A percentile compares a stretch with the other conserved stretches of the same genome.
Evolutionary conservation across 2,329 filamentous ascomycete species (phyloP).

Genomic region (Penicillium italicum): DNA sequence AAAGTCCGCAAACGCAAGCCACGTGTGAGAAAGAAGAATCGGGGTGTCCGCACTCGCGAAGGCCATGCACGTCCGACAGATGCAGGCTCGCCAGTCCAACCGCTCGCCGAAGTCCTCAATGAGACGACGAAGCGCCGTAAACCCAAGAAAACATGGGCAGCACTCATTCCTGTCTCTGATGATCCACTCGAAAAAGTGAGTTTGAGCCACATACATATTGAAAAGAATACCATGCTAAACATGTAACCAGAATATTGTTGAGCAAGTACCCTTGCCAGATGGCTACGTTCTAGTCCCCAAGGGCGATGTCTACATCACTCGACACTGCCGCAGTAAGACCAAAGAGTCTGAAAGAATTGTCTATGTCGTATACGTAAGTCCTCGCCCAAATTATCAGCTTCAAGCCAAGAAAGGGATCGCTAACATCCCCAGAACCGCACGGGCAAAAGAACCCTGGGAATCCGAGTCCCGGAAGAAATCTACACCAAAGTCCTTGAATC

Average conservation of each 20-base stretch:
- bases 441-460: slow-evolving; percentile 37
- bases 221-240: slow-evolving; percentile 1
- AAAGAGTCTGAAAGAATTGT: slow-evolving; percentile 31
- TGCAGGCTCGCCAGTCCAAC: background rate
- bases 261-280: slow-evolving; percentile 25
- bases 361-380: slow-evolving; percentile 39
- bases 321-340: slow-evolving; percentile 39
- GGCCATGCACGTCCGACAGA: background rate
- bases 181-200: slow-evolving; percentile 30
- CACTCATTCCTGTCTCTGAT: slow-evolving; percentile 19
- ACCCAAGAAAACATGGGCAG: slow-evolving; percentile 7
- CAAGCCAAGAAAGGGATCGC: background rate
- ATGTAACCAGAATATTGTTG: slow-evolving; percentile 30
- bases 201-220: background rate
- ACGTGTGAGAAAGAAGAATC: slow-evolving; percentile 7
- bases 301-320: slow-evolving; percentile 44
- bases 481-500: slow-evolving; percentile 37
- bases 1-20: slow-evolving; percentile 7
- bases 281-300: slow-evolving; percentile 42
- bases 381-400: background rate
- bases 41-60: slow-evolving; percentile 7
- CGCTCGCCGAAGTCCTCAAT: slow-evolving; percentile 2
- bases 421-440: slow-evolving; percentile 24
- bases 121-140: slow-evolving; percentile 4
- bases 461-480: slow-evolving; percentile 44